A percentile compares a stretch with the other conserved stretches of the same genome.
Conservation (phyloP, 1,284 basidiomycete genomes). For the Sphagnurus paluster region DNA sequence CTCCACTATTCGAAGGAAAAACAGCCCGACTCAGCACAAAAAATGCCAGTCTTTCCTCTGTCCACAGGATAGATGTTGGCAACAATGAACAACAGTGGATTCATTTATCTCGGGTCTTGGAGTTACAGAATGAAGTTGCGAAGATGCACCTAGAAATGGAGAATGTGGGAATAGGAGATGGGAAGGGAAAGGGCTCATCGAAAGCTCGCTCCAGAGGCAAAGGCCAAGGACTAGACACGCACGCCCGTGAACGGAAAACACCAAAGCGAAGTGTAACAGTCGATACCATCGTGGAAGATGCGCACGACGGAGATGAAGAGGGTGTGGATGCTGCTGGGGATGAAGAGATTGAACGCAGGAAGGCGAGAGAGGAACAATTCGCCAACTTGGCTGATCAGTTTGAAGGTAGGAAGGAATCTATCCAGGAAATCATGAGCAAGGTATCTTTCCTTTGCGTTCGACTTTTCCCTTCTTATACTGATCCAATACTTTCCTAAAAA, state of each 20-base stretch:
- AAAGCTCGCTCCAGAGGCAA: slow-evolving; percentile 25
- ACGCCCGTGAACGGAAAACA: slow-evolving; percentile 13
- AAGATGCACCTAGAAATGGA: slow-evolving; percentile 75
- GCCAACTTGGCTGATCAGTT: slow-evolving; percentile 64
- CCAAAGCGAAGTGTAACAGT: slow-evolving; percentile 12
- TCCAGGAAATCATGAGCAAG: slow-evolving; percentile 71
- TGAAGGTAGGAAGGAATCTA: slow-evolving; percentile 62
- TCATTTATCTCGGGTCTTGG: slow-evolving; percentile 62
- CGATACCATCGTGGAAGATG: slow-evolving; percentile 9
- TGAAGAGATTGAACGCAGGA: slow-evolving; percentile 46
- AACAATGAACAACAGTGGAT: slow-evolving; percentile 62
- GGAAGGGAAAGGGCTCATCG: slow-evolving; percentile 29
- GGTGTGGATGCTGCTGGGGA: slow-evolving; percentile 45
- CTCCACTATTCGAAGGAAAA: slow-evolving; percentile 15
- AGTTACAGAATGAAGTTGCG: slow-evolving; percentile 69
- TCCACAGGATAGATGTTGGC: slow-evolving; percentile 13
- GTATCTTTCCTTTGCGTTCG: slow-evolving; percentile 30
- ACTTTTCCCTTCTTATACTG: slow-evolving; percentile 2
- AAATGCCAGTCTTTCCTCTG: neutral
- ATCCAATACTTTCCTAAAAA: slow-evolving; percentile 25
- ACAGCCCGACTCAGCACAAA: neutral
- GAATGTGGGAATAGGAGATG: slow-evolving; percentile 44
- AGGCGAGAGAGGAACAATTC: slow-evolving; percentile 63
- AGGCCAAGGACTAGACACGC: slow-evolving; percentile 14
- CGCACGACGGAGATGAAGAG: slow-evolving; percentile 38